Evolutionary conservation across 345 rosid species (phyloP), one percentile per base, ranked within the genome.

Genomic region (Linum tenue): DNA sequence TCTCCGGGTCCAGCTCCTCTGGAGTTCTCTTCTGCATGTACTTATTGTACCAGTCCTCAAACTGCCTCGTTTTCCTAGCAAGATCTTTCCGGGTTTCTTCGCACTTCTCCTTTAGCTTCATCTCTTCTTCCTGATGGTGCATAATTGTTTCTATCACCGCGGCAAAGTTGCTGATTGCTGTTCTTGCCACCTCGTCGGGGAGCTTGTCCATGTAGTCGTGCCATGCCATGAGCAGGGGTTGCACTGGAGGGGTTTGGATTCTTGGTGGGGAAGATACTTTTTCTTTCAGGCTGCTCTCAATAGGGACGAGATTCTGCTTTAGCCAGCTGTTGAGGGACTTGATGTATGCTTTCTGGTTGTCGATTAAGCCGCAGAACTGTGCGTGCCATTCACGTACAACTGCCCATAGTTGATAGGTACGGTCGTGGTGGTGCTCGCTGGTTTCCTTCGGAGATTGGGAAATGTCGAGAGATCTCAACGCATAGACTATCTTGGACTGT

Each of bases 231-330:
- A 94, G 82, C 11, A 94, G 96, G 15, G 42, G 67, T 71, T 72
- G 87, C 57, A 94, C 86, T 2, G 86, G 84, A 1, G 99, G 95
- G 39, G 58, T 81, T 12, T 81, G 83, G 31, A 79, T 64, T 72
- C 99, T 77, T 15, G 86, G 87, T 3, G 97, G 99, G 0, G 96
- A 94, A 62, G 97, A 94, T 59, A 85, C 96, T 76, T 87, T 88
- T 84, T 94, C 99, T 67, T 76, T 86, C 72, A 83, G 75, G 48
- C 71, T 94, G 86, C 96, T 90, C 70, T 90, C 99, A 17, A 94
- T 85, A 7, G 97, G 97, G 73, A 88, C 68, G 63, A 94, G 89
- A 63, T 90, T 94, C 66, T 83, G 77, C 70, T 77, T 88, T 67
- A 90, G 66, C 99, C 99, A 90, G 43, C 5, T 66, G 69, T 76